Evolutionary conservation across 768 basidiomycete genomes (phyloP).

Genomic region (Lyophyllum semitale): DNA sequence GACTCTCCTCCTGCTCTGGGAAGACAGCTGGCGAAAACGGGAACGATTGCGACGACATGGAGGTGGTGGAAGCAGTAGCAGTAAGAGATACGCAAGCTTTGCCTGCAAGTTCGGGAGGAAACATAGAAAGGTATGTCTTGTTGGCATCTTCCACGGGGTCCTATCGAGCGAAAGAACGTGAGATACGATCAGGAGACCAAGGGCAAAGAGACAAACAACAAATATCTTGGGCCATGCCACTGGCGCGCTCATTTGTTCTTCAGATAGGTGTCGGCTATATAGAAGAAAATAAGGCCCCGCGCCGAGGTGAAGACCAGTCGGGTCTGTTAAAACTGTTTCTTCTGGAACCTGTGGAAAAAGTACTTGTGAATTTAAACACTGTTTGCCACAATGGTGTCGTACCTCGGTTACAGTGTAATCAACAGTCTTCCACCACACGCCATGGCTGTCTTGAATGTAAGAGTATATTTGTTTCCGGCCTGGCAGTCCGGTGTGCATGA

Average conservation of each 20-base stretch:
- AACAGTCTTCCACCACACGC: conserved; percentile 80
- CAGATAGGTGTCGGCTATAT: conserved; percentile 51
- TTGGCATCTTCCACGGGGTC: conserved; percentile 36
- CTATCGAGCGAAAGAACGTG: conserved; percentile 17
- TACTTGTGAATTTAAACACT: not conserved
- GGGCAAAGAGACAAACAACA: conserved; percentile 27
- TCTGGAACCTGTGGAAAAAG: conserved; percentile 60
- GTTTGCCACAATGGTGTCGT: not conserved
- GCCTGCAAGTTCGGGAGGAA: conserved; percentile 34
- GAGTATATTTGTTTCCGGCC: conserved; percentile 80
- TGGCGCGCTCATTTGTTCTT: conserved; percentile 35
- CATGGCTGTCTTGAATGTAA: conserved; percentile 65
- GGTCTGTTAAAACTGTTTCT: conserved; percentile 66
- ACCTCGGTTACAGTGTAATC: conserved; percentile 73
- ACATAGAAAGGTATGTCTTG: conserved; percentile 31
- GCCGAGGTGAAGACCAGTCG: conserved; percentile 69
- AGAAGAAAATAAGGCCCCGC: conserved; percentile 82
- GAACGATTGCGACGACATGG: not conserved
- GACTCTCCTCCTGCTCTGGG: not conserved
- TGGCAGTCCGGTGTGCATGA: conserved; percentile 76
- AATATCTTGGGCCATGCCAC: conserved; percentile 38
- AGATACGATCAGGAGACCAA: not conserved
- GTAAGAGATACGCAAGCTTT: conserved; percentile 15
- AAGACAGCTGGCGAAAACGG: not conserved
- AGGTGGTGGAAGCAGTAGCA: not conserved